Conservation (phyloP, 106 monocot genomes). For the Acorus gramineus region DNA sequence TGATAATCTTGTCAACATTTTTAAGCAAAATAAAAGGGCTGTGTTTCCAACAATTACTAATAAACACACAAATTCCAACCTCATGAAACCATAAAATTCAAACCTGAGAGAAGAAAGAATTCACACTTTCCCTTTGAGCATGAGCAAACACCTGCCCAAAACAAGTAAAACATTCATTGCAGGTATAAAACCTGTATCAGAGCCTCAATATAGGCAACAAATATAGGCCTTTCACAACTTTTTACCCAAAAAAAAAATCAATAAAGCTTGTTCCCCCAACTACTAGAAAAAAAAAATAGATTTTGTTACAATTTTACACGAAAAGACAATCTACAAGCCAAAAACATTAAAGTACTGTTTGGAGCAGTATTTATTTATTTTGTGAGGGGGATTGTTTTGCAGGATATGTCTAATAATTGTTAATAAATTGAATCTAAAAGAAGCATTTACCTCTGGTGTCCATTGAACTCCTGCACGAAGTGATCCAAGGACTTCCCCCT, state of each 20-base stretch:
- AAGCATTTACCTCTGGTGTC: constrained; percentile 69
- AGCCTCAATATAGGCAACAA: no score
- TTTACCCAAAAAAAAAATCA: not conserved
- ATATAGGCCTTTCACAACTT: no score
- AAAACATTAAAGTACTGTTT: no score
- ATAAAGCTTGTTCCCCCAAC: not conserved
- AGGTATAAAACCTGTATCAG: not conserved
- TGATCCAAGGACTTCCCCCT: constrained; percentile 67
- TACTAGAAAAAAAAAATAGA: not conserved
- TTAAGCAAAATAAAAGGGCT: no score
- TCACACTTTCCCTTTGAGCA: constrained; percentile 93
- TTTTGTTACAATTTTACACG: not conserved
- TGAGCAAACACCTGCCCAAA: constrained; percentile 75
- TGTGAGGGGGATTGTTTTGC: no score
- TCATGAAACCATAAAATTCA: constrained; percentile 4
- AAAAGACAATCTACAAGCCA: not conserved
- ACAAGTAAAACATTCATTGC: not conserved
- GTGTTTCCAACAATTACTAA: no score
- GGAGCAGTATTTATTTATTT: no score
- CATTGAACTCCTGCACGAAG: constrained; percentile 87
- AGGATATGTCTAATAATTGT: no score
- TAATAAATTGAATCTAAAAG: not conserved
- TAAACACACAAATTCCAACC: not conserved
- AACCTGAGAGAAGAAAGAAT: constrained; percentile 96
- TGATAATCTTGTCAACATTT: no score